Conservation (phyloP, 2,329 filamentous ascomycete species). For the Fusarium sp. region DNA sequence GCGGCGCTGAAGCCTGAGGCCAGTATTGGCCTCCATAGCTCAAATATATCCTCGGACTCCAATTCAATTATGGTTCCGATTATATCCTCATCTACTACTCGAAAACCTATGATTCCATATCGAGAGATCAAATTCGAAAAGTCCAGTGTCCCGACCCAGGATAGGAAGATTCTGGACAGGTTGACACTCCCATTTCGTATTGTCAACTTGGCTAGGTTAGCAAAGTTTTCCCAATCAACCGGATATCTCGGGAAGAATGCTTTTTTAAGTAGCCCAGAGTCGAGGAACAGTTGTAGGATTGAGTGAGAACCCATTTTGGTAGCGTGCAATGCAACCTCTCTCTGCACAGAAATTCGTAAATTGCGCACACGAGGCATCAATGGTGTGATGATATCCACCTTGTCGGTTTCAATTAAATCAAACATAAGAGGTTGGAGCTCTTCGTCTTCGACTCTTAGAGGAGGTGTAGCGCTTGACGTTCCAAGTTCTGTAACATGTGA, state of each 20-base stretch:
- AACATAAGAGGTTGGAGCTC: neutral
- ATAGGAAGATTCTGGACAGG: too few species aligned
- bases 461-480: rapidly evolving
- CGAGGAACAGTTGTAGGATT: rapidly evolving
- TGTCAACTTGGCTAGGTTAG: too few species aligned
- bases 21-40: neutral
- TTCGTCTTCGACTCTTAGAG: neutral
- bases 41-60: rapidly evolving
- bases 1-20: neutral
- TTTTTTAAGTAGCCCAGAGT: rapidly evolving
- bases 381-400: rapidly evolving
- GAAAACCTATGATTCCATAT: too few species aligned
- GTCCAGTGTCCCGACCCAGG: too few species aligned
- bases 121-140: too few species aligned
- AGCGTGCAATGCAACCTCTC: rapidly evolving
- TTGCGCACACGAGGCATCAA: rapidly evolving
- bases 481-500: rapidly evolving
- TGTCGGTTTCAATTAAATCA: rapidly evolving
- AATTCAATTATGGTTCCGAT: neutral
- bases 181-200: too few species aligned
- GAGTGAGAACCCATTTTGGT: rapidly evolving
- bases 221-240: too few species aligned
- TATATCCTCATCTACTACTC: too few species aligned
- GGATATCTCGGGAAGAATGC: too few species aligned
- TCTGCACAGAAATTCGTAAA: rapidly evolving